Conservation (phyloP, 768 basidiomycete genomes). For the Mycena alexandri region DNA sequence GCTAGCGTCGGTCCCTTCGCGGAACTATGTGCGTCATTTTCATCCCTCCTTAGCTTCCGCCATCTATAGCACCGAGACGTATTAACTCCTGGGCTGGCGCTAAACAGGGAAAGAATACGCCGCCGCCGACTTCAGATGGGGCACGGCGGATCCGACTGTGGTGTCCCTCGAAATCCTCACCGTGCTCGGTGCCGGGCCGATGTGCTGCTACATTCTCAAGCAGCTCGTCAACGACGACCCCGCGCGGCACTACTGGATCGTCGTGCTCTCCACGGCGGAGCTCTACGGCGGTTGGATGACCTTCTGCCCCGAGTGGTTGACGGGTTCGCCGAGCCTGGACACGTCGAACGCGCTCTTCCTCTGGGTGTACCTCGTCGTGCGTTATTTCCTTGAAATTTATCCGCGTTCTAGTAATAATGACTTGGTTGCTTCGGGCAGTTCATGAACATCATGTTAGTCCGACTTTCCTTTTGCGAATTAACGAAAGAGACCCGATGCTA, state of each 20-base stretch:
- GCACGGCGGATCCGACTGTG: constrained; percentile 79
- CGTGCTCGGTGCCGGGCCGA: constrained; percentile 80
- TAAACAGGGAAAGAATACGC: constrained; percentile 84
- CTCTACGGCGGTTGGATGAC: constrained; percentile 90
- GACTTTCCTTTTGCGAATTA: background rate
- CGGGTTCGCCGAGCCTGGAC: constrained; percentile 77
- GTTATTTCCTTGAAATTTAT: constrained; percentile 44
- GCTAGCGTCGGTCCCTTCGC: constrained; percentile 78
- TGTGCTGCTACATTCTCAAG: constrained; percentile 79
- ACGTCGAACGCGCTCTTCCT: constrained; percentile 78
- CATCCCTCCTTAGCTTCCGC: background rate
- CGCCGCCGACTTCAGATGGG: constrained; percentile 87
- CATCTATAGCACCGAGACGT: background rate
- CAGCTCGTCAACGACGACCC: constrained; percentile 75
- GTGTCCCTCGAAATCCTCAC: constrained; percentile 89
- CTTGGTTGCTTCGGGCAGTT: constrained; percentile 58
- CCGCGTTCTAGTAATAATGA: constrained; percentile 8
- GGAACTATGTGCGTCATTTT: constrained; percentile 73
- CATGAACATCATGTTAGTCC: constrained; percentile 81
- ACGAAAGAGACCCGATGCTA: constrained; percentile 6
- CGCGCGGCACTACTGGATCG: constrained; percentile 82
- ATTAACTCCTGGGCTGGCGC: background rate
- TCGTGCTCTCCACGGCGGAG: constrained; percentile 82
- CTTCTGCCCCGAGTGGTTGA: constrained; percentile 89
- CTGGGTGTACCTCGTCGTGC: constrained; percentile 85